phyloP scores from a whole-genome alignment of 805 yeast genomes.

The Saturnispora bothae region DNA sequence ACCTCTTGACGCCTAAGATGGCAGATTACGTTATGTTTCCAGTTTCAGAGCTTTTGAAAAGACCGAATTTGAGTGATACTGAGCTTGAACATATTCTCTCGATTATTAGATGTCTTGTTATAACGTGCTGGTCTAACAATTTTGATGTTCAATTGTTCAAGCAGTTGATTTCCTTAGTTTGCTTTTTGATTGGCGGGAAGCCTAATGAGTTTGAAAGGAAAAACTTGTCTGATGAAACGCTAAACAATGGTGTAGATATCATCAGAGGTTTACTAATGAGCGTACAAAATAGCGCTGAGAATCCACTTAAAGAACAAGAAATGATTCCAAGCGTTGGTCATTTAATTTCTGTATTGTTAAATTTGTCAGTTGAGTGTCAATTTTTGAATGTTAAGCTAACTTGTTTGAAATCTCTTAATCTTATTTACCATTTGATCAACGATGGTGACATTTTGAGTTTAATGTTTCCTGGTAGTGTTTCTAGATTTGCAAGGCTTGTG shows the following conservation, averaged over 20 bases:
- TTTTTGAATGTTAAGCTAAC: constrained; percentile 22
- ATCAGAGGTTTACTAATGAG: constrained; percentile 25
- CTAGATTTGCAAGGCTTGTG: constrained; percentile 32
- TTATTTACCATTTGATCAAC: constrained; percentile 26
- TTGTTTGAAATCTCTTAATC: constrained; percentile 26
- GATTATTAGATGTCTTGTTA: constrained; percentile 35
- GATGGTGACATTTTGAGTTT: constrained; percentile 41
- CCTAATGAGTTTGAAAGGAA: constrained; percentile 26
- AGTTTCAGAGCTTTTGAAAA: constrained; percentile 40
- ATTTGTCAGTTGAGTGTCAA: constrained; percentile 23
- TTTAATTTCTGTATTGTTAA: constrained; percentile 34
- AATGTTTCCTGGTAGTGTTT: constrained; percentile 43
- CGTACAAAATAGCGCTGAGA: constrained; percentile 22
- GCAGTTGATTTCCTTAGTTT: constrained; percentile 38
- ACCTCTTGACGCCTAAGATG: constrained; percentile 28
- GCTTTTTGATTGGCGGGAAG: constrained; percentile 36
- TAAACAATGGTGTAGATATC: constrained; percentile 27
- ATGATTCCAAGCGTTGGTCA: constrained; percentile 39
- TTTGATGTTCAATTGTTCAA: constrained; percentile 30
- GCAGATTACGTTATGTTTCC: constrained; percentile 61
- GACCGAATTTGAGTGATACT: constrained; percentile 33
- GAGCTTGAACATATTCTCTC: constrained; percentile 36
- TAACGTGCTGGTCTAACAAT: constrained; percentile 35
- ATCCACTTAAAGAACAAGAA: constrained; percentile 20
- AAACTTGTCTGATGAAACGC: constrained; percentile 28